Evolutionary conservation across 2,329 filamentous ascomycete genomes (phyloP).

Genomic region (Microdochium bolleyi): DNA sequence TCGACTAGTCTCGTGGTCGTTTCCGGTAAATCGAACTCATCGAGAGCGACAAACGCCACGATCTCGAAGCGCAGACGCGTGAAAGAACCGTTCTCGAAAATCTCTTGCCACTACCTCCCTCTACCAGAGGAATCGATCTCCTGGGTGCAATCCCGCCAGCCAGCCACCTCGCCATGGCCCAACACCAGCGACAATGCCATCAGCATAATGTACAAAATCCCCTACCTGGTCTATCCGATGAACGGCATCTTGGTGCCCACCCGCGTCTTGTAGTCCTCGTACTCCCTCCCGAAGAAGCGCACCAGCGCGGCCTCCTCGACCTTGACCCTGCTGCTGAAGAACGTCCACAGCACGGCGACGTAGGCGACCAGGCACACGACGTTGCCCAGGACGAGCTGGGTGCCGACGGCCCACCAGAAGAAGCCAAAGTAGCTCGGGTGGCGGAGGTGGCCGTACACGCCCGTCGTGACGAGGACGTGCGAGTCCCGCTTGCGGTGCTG

Average conservation of each 20-base stretch:
- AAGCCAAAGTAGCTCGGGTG: slow-evolving; percentile 97
- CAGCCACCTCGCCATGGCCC: too few relatives aligned
- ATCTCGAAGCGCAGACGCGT: too few relatives aligned
- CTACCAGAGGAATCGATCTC: too few relatives aligned
- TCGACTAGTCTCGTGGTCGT: too few relatives aligned
- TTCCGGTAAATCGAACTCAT: too few relatives aligned
- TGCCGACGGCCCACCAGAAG: slow-evolving; percentile 97
- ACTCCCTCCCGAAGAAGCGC: slow-evolving; percentile 78
- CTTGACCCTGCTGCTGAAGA: slow-evolving; percentile 68
- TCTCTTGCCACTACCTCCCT: too few relatives aligned
- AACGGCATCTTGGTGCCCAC: slow-evolving; percentile 80
- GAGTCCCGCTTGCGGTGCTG: slow-evolving; percentile 59
- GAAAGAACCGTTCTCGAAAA: too few relatives aligned
- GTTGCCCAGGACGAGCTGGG: slow-evolving; percentile 86
- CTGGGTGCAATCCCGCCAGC: too few relatives aligned
- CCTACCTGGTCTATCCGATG: too few relatives aligned
- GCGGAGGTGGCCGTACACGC: slow-evolving; percentile 67
- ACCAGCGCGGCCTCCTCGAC: slow-evolving; percentile 74
- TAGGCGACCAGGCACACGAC: slow-evolving; percentile 69
- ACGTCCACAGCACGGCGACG: slow-evolving; percentile 69
- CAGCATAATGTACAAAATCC: too few relatives aligned
- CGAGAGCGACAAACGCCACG: too few relatives aligned
- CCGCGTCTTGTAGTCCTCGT: slow-evolving; percentile 61
- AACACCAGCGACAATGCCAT: too few relatives aligned
- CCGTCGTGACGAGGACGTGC: slow-evolving; percentile 75